Evolutionary conservation across 768 basidiomycete species (phyloP).

Genomic region (Tulasnella sp.): DNA sequence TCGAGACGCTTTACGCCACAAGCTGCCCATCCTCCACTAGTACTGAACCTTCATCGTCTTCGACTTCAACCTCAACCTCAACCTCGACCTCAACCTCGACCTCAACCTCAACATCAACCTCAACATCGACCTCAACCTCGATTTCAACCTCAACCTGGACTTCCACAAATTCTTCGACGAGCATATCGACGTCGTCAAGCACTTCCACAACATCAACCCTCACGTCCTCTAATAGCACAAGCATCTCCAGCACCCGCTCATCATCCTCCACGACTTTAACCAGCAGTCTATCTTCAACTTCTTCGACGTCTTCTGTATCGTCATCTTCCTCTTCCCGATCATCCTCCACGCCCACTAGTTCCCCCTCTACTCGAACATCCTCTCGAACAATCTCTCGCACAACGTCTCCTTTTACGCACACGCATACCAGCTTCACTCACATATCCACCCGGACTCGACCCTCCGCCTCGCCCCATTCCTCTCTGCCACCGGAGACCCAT

Average conservation of each 20-base stretch:
- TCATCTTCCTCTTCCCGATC: not conserved
- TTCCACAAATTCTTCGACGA: not conserved
- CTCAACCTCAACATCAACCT: not conserved
- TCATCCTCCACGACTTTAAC: not conserved
- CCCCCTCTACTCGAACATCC: not conserved
- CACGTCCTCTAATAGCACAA: not conserved
- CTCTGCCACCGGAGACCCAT: not conserved
- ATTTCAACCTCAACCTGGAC: not conserved
- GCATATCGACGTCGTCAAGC: not conserved
- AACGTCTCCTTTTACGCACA: not conserved
- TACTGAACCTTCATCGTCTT: not conserved
- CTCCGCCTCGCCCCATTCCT: not conserved
- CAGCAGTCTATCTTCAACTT: not conserved
- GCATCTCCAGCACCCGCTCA: not conserved
- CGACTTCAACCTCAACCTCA: not conserved
- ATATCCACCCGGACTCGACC: not conserved
- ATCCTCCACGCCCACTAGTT: not conserved
- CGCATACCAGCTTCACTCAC: not conserved
- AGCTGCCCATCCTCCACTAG: not conserved
- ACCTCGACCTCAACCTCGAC: not conserved
- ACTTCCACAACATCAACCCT: not conserved
- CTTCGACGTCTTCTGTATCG: not conserved
- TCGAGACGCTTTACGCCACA: not conserved
- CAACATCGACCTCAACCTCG: not conserved
- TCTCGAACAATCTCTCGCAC: not conserved